Base-by-base conservation (phyloP, 1,284 basidiomycete species). In the Flammula alnicola region DNA sequence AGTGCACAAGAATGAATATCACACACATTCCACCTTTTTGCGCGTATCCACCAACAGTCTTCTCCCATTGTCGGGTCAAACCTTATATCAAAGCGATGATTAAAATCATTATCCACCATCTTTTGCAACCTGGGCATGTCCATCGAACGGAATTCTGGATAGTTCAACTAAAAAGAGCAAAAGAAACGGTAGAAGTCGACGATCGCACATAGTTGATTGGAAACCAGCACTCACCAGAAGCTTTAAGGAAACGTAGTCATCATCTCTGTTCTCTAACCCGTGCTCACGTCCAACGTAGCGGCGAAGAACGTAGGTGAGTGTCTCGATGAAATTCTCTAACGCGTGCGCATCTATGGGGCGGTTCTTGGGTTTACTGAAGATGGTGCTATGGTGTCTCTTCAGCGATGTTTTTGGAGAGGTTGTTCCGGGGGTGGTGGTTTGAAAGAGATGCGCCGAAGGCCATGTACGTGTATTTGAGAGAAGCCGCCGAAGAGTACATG, bases 21-120 rank as follows among this genome's bases (percentile, higher is more conserved):
- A 49, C 58, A n/a, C 36, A 57, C 60, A 41, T 54, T 46, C 52
- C 52, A 59, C 22, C 23, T 17, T 36, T 55, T 55, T 19, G 52
- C 49, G 11, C 51, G 52, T 27, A 61, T 50, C 60, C 60, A 61
- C 49, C 55, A 61, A 12, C n/a, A 42, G 25, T 55, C 58, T 3
- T 40, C 43, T 12, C 37, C 32, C 19, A 43, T 47, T 2, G 44
- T 36, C 1, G 58, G 54, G 32, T 59, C 54, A 38, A 44, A 59
- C n/a, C 23, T 20, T 7, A 61, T 35, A 3, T 43, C 16, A 16
- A 58, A 55, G 0, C 49, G 49, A 36, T 56, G 44, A 8, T 61
- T 56, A 9, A 5, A 22, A 25, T 58, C 60, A 2, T 27, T 37
- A 8, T 57, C 44, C 1, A 58, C 36, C 31, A 61, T 29, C 0